A percentile compares a stretch with the other conserved stretches of the same genome.
Conservation (phyloP, 2,329 filamentous ascomycete genomes). For the Diaporthe capsici region DNA sequence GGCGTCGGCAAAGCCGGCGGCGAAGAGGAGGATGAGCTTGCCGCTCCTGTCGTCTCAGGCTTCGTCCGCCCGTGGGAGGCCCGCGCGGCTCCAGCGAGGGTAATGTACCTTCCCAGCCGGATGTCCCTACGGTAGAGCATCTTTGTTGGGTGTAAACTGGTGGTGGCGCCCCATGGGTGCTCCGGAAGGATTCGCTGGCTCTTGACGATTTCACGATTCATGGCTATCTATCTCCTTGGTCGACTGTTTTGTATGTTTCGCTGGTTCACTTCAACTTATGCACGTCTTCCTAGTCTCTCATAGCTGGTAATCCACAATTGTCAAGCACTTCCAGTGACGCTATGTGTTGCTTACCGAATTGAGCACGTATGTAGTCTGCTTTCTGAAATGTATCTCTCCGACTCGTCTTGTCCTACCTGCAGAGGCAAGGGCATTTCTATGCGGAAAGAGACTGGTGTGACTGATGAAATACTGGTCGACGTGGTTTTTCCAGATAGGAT, state of each 20-base stretch:
- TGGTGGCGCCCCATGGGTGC: too few relatives aligned
- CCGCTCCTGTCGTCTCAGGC: background rate
- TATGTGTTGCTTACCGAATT: background rate
- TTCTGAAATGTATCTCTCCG: background rate
- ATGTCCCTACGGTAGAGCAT: background rate
- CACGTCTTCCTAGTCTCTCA: slow-evolving; percentile 26
- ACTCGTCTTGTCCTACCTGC: background rate
- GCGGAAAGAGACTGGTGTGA: too few relatives aligned
- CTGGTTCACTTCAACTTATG: slow-evolving; percentile 15
- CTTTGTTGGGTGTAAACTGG: background rate
- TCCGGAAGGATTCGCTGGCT: background rate
- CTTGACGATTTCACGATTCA: background rate
- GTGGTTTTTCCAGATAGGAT: fast-evolving
- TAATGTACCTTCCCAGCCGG: background rate
- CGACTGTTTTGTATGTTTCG: slow-evolving; percentile 8
- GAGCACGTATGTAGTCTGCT: background rate
- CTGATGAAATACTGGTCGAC: background rate
- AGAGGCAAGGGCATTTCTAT: too few relatives aligned
- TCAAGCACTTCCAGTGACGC: background rate
- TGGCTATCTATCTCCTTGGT: slow-evolving; percentile 15
- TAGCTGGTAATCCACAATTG: slow-evolving; percentile 11
- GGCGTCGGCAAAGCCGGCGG: too few relatives aligned
- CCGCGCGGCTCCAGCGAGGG: background rate
- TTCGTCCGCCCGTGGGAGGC: background rate
- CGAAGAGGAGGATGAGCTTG: background rate